Evolutionary conservation across 257 asterid genomes (phyloP).

Genomic region (Solanum neorickii): DNA sequence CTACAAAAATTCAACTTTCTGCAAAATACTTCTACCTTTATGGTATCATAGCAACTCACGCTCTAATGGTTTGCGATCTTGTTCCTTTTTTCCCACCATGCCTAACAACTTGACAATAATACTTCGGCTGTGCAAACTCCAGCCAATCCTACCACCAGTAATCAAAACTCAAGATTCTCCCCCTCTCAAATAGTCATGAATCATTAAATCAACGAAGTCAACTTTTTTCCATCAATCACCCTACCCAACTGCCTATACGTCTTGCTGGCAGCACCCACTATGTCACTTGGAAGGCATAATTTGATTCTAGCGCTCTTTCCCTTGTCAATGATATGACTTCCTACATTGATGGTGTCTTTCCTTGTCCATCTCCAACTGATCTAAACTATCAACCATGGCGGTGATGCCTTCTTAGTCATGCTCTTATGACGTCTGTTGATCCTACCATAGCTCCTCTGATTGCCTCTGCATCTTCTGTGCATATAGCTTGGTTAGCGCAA

Average conservation of each 20-base stretch:
- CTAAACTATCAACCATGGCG: background rate
- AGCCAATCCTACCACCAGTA: background rate
- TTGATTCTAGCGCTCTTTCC: background rate
- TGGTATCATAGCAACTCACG: too few species aligned
- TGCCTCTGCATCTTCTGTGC: background rate
- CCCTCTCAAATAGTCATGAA: too few species aligned
- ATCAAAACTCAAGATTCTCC: background rate
- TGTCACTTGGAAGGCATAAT: background rate
- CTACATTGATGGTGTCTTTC: background rate
- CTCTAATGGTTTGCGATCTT: too few species aligned
- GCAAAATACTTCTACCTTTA: too few species aligned
- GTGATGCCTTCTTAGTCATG: background rate
- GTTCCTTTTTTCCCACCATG: too few species aligned
- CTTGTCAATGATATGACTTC: background rate
- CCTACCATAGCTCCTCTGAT: background rate
- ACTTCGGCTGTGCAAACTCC: background rate
- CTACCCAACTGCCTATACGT: background rate
- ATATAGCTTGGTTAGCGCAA: background rate
- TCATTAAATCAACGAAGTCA: too few species aligned
- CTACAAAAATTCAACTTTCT: too few species aligned
- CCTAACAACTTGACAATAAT: background rate
- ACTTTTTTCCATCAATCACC: background rate
- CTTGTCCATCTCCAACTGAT: too few species aligned
- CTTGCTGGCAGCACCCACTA: background rate
- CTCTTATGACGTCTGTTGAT: background rate